Percentiles rank a stretch among this genome's conserved stretches.
Evolutionary conservation across 768 basidiomycete genomes (phyloP).

Genomic region (Mycena haematopus): DNA sequence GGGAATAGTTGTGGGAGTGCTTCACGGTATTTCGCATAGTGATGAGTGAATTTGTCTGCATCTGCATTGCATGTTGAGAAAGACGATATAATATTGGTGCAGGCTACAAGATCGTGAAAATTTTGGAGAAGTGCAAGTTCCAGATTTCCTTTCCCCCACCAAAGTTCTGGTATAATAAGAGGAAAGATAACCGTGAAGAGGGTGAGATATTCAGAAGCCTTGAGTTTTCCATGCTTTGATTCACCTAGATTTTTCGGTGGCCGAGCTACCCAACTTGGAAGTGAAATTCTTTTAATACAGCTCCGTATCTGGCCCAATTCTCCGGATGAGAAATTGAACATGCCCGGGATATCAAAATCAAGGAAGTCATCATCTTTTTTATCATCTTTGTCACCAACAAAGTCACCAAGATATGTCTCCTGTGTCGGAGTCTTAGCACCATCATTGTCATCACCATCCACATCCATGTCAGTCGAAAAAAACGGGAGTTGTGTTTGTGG

Average conservation of each 20-base stretch:
- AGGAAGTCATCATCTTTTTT: neutral
- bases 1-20: conserved; percentile 33
- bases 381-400: neutral
- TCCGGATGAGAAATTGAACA: neutral
- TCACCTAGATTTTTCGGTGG: conserved; percentile 43
- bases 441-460: no score
- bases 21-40: conserved; percentile 33
- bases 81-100: conserved; percentile 37
- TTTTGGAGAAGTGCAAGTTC: conserved; percentile 25
- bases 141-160: conserved; percentile 28
- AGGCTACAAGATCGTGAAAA: conserved; percentile 35
- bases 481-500: no score
- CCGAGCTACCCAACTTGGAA: conserved; percentile 31
- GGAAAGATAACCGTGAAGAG: conserved; percentile 39
- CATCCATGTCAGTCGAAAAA: no score
- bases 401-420: no score
- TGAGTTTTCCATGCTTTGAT: conserved; percentile 40
- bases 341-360: neutral
- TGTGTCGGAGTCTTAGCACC: no score
- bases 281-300: conserved; percentile 11
- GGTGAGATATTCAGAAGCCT: conserved; percentile 38
- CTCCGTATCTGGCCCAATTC: neutral
- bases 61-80: conserved; percentile 31
- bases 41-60: conserved; percentile 29
- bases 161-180: conserved; percentile 37